These are phyloP conservation scores for Saitoella complicata DNA, from an alignment of 805 yeast genomes.

Conservation along the genomic window DNA sequence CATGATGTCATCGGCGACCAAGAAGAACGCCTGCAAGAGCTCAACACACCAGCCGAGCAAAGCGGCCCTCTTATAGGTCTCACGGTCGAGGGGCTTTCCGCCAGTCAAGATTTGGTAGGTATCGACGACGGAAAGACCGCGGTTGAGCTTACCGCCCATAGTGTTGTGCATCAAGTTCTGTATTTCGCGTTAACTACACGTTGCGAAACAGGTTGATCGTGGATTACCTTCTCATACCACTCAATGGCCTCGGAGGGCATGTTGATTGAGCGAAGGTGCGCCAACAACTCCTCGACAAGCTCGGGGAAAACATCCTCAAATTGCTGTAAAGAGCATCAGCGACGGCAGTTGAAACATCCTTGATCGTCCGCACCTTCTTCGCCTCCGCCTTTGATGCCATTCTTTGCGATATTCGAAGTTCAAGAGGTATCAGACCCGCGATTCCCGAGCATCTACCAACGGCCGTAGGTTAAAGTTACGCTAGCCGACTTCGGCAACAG, in stretches of 20 bases:
- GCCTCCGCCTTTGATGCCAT: slow-evolving; percentile 23
- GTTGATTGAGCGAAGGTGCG: slow-evolving; percentile 46
- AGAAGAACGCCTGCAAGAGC: slow-evolving; percentile 85
- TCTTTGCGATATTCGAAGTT: too few species aligned
- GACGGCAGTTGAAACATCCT: slow-evolving; percentile 80
- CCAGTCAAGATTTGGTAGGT: slow-evolving; percentile 71
- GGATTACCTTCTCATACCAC: slow-evolving; percentile 48
- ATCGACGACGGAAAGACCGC: slow-evolving; percentile 91
- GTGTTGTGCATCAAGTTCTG: slow-evolving; percentile 62
- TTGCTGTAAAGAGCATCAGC: slow-evolving; percentile 37
- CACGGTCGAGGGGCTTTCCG: slow-evolving; percentile 41
- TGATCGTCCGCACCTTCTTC: slow-evolving; percentile 76
- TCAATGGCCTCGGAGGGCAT: slow-evolving; percentile 73
- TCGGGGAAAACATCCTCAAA: slow-evolving; percentile 48
- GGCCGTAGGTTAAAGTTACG: too few species aligned
- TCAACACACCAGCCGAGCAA: slow-evolving; percentile 92
- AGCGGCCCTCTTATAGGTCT: slow-evolving; percentile 70
- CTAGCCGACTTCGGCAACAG: too few species aligned
- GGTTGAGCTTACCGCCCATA: slow-evolving; percentile 91
- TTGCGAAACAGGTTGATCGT: not conserved
- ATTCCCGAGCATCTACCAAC: too few species aligned
- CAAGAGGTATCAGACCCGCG: too few species aligned
- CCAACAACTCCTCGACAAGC: slow-evolving; percentile 58
- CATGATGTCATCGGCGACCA: slow-evolving; percentile 98
- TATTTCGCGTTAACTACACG: not conserved